These are phyloP conservation scores for Phytophthora meadii DNA, from an alignment of 352 stramenopile genomes.

Conservation along the genomic window DNA sequence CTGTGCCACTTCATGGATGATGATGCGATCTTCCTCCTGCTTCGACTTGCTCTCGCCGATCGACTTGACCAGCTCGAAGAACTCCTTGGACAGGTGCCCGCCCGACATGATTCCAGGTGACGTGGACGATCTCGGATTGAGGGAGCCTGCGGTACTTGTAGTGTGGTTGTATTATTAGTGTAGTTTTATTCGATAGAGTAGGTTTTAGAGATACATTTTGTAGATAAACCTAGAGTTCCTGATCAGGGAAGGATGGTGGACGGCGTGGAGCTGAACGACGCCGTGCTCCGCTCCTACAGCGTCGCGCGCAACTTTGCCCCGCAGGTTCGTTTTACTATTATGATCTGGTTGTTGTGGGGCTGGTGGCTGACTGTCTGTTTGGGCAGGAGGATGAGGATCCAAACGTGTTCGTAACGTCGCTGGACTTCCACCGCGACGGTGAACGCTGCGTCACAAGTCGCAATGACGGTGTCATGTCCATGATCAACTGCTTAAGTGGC, in stretches of 20 bases:
- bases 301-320: conserved; percentile 70
- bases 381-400: conserved; percentile 68
- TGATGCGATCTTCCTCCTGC: conserved; percentile 99
- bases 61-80: conserved; percentile 99
- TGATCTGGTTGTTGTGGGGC: too few species aligned
- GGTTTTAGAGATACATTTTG: too few species aligned
- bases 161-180: conserved; percentile 27
- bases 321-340: conserved; percentile 40
- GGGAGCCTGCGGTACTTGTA: conserved; percentile 1
- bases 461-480: conserved; percentile 79
- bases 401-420: conserved; percentile 59
- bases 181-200: too few species aligned
- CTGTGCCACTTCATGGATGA: conserved; percentile 94
- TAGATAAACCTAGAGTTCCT: conserved; percentile 7
- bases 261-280: conserved; percentile 61
- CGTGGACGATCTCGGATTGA: conserved; percentile 33
- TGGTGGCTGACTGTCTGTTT: background rate
- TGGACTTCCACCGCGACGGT: conserved; percentile 85
- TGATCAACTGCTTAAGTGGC: conserved; percentile 86
- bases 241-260: conserved; percentile 9
- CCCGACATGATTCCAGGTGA: conserved; percentile 71
- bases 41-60: conserved; percentile 99
- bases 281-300: conserved; percentile 69
- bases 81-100: conserved; percentile 96
- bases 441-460: conserved; percentile 80